phyloP scores from a whole-genome alignment of 1,284 basidiomycete genomes.

The Ganoderma boninense region DNA sequence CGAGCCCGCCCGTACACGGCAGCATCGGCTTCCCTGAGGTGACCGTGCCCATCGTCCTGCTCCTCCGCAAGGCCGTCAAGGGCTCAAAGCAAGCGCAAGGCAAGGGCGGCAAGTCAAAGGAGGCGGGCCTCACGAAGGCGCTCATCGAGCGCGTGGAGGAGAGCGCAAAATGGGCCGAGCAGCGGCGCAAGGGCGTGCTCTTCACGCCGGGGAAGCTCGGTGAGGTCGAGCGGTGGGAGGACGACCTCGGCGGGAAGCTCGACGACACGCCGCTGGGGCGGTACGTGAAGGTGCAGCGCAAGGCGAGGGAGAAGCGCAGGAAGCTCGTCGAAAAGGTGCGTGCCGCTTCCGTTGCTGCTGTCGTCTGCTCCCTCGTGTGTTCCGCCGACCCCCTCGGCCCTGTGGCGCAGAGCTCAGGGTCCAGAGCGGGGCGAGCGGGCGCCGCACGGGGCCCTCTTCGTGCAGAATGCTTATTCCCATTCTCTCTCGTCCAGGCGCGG shows the following conservation, averaged over 20 bases:
- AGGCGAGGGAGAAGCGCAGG: slow-evolving; percentile 81
- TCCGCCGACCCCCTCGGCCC: background rate
- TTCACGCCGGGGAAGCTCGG: slow-evolving; percentile 79
- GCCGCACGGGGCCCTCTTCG: background rate
- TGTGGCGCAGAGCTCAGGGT: background rate
- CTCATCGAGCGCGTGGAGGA: slow-evolving; percentile 89
- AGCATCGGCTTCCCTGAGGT: slow-evolving; percentile 96
- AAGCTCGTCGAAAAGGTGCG: slow-evolving; percentile 79
- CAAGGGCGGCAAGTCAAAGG: slow-evolving; percentile 56
- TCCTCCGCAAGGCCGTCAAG: slow-evolving; percentile 80
- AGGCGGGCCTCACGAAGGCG: slow-evolving; percentile 69
- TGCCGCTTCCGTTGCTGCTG: background rate
- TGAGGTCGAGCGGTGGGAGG: slow-evolving; percentile 81
- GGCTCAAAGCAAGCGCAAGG: slow-evolving; percentile 69
- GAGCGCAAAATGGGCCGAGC: slow-evolving; percentile 80
- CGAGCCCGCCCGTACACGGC: slow-evolving; percentile 68
- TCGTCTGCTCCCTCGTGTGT: background rate
- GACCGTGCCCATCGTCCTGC: slow-evolving; percentile 84
- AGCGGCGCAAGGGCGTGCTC: slow-evolving; percentile 68
- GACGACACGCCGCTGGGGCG: slow-evolving; percentile 83
- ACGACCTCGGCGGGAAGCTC: slow-evolving; percentile 52
- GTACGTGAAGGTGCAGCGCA: slow-evolving; percentile 83
- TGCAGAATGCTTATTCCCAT: slow-evolving; percentile 15
- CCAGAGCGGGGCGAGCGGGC: background rate
- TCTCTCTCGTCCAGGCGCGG: slow-evolving; percentile 58